A percentile compares a stretch with the other conserved stretches of the same genome.
These are phyloP conservation scores for Trypanosoma scelopori DNA, from an alignment of 208 protist genomes.

Conservation along the genomic window DNA sequence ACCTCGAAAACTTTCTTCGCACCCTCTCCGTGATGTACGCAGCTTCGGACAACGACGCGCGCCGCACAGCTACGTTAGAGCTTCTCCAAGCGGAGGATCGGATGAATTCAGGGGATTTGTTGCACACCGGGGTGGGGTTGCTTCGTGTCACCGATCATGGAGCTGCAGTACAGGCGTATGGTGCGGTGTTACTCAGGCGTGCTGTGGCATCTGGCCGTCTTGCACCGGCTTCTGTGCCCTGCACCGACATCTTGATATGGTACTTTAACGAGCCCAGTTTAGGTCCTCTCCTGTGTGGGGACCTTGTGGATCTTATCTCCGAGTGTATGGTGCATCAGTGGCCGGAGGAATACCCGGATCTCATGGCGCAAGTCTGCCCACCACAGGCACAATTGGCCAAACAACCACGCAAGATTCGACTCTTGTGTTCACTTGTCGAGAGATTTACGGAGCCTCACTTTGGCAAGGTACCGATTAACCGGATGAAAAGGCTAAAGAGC, in stretches of 20 bases:
- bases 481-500: slow-evolving; percentile 36
- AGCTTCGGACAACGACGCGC: slow-evolving; percentile 38
- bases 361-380: slow-evolving; percentile 25
- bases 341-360: slow-evolving; percentile 20
- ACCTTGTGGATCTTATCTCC: slow-evolving; percentile 65
- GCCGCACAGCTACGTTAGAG: slow-evolving; percentile 35
- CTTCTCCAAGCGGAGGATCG: slow-evolving; percentile 58
- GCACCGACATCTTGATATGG: slow-evolving; percentile 67
- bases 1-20: slow-evolving; percentile 33
- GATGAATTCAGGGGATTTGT: slow-evolving; percentile 32
- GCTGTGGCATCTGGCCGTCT: slow-evolving; percentile 39
- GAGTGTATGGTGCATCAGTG: slow-evolving; percentile 54
- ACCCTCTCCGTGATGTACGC: slow-evolving; percentile 50
- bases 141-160: slow-evolving; percentile 44
- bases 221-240: slow-evolving; percentile 37
- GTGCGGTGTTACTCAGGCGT: slow-evolving; percentile 68
- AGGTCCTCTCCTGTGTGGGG: slow-evolving; percentile 39
- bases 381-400: slow-evolving; percentile 15
- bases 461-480: slow-evolving; percentile 49
- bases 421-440: slow-evolving; percentile 47
- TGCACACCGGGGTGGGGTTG: slow-evolving; percentile 55
- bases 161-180: slow-evolving; percentile 72
- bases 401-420: slow-evolving; percentile 34
- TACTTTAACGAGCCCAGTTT: slow-evolving; percentile 62
- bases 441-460: slow-evolving; percentile 51